A percentile compares a stretch with the other conserved stretches of the same genome.
These are phyloP conservation scores for Paramecium tetraurelia DNA, from an alignment of 73 alveolate species.

Conservation along the genomic window DNA sequence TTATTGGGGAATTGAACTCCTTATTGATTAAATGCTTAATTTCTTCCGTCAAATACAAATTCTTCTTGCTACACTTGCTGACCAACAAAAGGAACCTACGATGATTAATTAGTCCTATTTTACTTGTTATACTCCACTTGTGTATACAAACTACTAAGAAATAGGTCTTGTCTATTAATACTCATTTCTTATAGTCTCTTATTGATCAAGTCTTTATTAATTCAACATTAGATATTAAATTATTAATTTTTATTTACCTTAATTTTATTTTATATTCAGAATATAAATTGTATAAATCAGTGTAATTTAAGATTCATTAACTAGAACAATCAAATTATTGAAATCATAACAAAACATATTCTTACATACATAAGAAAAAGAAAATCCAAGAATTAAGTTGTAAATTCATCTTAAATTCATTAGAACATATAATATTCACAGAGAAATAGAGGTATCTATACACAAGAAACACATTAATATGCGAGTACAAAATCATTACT, in stretches of 20 bases:
- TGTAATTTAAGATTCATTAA: not conserved
- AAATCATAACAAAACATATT: not conserved
- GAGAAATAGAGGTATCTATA: not conserved
- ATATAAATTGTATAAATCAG: not conserved
- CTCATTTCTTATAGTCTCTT: not conserved
- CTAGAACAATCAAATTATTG: not conserved
- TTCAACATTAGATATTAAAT: not conserved
- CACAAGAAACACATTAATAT: not conserved
- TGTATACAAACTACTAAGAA: not conserved
- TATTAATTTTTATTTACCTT: not conserved
- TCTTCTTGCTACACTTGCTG: not conserved
- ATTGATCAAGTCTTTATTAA: not conserved
- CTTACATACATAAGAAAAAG: not conserved
- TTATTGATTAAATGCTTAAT: not conserved
- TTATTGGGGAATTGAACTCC: not conserved
- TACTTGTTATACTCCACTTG: slow-evolving; percentile 12
- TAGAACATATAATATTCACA: no score
- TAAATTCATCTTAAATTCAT: not conserved
- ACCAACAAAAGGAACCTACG: not conserved
- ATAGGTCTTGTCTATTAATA: not conserved
- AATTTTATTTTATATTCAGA: not conserved
- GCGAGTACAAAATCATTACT: not conserved
- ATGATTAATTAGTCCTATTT: not conserved
- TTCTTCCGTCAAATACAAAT: slow-evolving; percentile 12
- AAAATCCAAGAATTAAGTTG: not conserved